Evolutionary conservation across 352 stramenopile species (phyloP).

Genomic region (Globisporangium rhizosaccharum): DNA sequence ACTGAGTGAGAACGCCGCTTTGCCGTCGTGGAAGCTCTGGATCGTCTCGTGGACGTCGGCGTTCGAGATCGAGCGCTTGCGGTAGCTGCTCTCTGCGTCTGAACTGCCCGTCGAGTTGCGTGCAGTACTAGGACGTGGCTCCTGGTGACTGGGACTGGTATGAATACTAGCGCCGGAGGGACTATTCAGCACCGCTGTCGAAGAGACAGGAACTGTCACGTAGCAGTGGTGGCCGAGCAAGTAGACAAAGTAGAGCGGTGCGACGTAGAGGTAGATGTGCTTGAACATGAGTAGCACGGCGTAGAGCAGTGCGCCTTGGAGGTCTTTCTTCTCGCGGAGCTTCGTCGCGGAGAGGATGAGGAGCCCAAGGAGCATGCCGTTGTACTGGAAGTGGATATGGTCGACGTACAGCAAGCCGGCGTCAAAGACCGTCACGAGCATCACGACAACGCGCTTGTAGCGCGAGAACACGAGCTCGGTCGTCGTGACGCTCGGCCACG

Average conservation of each 20-base stretch:
- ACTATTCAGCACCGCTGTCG: background rate
- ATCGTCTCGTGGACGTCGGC: conserved; percentile 66
- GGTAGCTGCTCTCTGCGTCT: conserved; percentile 8
- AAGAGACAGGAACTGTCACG: conserved; percentile 17
- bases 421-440: conserved; percentile 90
- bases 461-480: conserved; percentile 56
- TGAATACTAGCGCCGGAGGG: conserved; percentile 4
- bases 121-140: no score
- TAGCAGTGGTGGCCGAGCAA: conserved; percentile 92
- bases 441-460: conserved; percentile 57
- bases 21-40: conserved; percentile 50
- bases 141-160: no score
- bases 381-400: conserved; percentile 99
- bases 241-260: conserved; percentile 95
- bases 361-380: conserved; percentile 95
- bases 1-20: conserved; percentile 45
- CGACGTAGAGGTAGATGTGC: conserved; percentile 96
- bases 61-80: conserved; percentile 68
- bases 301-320: conserved; percentile 90
- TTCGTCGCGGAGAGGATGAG: conserved; percentile 89
- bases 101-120: no score
- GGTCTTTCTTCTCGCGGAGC: conserved; percentile 68
- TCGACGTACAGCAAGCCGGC: conserved; percentile 94
- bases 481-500: conserved; percentile 75
- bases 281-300: conserved; percentile 94